Evolutionary conservation across 2,329 filamentous ascomycete genomes (phyloP), one percentile per base, ranked within the genome.

Genomic region (Sclerotinia borealis): DNA sequence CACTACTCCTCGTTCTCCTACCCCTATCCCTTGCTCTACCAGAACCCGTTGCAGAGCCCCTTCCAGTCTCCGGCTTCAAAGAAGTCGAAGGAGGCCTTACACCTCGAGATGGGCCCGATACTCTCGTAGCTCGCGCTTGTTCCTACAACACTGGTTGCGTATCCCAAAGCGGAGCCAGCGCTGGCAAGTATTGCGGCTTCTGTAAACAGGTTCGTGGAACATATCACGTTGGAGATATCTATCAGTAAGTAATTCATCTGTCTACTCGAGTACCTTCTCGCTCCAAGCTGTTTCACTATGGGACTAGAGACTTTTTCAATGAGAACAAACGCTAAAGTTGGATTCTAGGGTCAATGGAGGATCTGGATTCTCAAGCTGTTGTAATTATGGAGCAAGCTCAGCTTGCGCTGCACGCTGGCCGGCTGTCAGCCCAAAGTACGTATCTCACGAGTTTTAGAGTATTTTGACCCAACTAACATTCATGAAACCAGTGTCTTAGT

Each of bases 171-270:
- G 61, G 55, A 22, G 55, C 55, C 19, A 51, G 37, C 37, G 47
- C 61, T 43, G 61, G 54, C 19, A 63, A 50, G n/a, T 63, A 63
- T 45, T 63, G 61, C 10, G 61, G 61, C 17, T 63, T 63, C 56
- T 63, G 61, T 39, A 63, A 34, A 7, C 61, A 63, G 43, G 61
- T 63, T 31, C 61, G 54, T 10, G 61, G 61, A 15, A 60, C 34
- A 9, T 63, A 52, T 43, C 29, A 50, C 5, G 25, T 54, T 11
- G 34, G 27, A n/a, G 34, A 63, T 37, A 59, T 63, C 9, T 63
- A 63, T 29, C 61, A 60, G 61, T 63, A 29, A 63, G 61, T 47
- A 56, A 9, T 7, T 25, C 15, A 15, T 3, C 17, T 37, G 4
- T 17, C 27, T 19, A 34, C 22, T 29, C n/a, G n/a, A n/a, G n/a